These are phyloP conservation scores for Beauveria asiatica DNA, from an alignment of 2,329 filamentous ascomycete species.

Conservation along the genomic window DNA sequence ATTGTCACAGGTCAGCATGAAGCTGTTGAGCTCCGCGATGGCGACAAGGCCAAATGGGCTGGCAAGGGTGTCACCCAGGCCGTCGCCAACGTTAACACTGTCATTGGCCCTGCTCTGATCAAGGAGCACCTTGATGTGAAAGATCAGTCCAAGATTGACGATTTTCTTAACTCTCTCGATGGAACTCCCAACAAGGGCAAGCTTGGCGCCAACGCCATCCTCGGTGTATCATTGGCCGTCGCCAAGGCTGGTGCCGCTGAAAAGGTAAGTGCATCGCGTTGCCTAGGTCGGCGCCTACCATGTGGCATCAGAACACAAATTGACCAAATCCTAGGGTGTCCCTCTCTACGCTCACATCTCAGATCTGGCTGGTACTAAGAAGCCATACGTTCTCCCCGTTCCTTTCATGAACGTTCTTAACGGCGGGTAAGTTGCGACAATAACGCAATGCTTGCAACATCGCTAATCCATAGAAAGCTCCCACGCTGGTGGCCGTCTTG, in stretches of 20 bases:
- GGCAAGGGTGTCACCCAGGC: constrained; percentile 86
- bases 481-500: constrained; percentile 91
- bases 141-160: constrained; percentile 76
- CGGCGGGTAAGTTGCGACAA: constrained; percentile 44
- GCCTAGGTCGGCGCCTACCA: neutral
- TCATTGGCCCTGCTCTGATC: constrained; percentile 74
- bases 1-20: constrained; percentile 66
- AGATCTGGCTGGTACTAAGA: constrained; percentile 81
- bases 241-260: constrained; percentile 85
- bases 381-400: constrained; percentile 82
- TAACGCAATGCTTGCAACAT: neutral
- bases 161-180: constrained; percentile 79
- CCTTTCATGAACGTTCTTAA: constrained; percentile 94
- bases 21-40: constrained; percentile 84
- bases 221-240: constrained; percentile 75
- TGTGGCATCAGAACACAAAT: neutral
- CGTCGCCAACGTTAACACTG: constrained; percentile 74
- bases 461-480: constrained; percentile 45
- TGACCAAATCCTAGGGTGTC: constrained; percentile 45
- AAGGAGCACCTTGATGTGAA: constrained; percentile 77
- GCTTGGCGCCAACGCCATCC: constrained; percentile 80
- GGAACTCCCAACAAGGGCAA: constrained; percentile 81
- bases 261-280: constrained; percentile 44
- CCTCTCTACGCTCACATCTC: constrained; percentile 84
- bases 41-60: constrained; percentile 76